Base-by-base conservation (phyloP, 2,329 filamentous ascomycete species). In the Colletotrichum liaoningense region DNA sequence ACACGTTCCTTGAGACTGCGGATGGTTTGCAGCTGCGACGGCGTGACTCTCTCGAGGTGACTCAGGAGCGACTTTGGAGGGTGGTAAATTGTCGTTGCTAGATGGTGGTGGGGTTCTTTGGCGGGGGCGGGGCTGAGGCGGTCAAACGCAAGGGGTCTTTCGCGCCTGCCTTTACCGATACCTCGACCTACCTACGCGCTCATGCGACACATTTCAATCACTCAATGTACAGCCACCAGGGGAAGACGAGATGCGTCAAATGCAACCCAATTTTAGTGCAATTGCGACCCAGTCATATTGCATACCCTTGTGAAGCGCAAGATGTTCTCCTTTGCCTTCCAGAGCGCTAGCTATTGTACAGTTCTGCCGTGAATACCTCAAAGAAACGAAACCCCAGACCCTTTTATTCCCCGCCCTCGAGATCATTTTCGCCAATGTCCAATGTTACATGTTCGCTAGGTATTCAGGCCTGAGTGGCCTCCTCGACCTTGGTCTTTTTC, bases 401-500 rank as follows among this genome's bases (percentile, higher is more conserved):
- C 28, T 69, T n/a, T 64, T 38, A 24, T 54, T 38, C 8, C 19
- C 24, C 42, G 35, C 59, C 26, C 58, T 24, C 49, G 26, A 35
- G 19, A 69, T 52, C 65, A 68, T 63, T 58, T 58, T 59, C 70
- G 54, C 42, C 54, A 22, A 60, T 63, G 59, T 11, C 14, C 46
- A 59, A 49, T 70, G 6, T 33, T 56, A 65, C 70, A 62, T 22
- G 33, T 28, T 46, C 11, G 26, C 22, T 49, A 22, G 42, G 16
- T 19, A 11, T 22, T 63, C 28, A 67, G 24, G 58, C 80, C 35
- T 78, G 79, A 8, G 74, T 76, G 1, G 75, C 58, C 9, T 77
- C 78, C 33, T 79, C 81, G 3, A 82, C 81, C 73, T 84, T 84
- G 52, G 77, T 75, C 73, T 81, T 82, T 74, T 82, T 81, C 12